Evolutionary conservation across 2,329 filamentous ascomycete species (phyloP).

Genomic region (Botrytis fabae): DNA sequence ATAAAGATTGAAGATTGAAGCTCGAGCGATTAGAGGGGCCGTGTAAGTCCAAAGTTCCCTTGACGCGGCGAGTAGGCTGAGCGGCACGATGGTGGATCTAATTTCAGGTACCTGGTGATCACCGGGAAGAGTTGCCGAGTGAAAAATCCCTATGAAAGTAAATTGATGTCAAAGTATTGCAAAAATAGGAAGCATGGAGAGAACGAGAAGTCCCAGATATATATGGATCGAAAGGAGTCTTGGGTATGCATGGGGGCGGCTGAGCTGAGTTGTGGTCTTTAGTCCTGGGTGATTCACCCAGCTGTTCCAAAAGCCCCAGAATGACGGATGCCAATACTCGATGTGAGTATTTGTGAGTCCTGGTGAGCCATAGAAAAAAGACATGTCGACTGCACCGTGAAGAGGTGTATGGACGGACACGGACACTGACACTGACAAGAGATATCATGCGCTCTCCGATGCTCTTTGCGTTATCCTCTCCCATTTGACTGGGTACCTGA

Average conservation of each 20-base stretch:
- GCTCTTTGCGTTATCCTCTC: background rate
- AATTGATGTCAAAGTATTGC: background rate
- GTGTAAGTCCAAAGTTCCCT: background rate
- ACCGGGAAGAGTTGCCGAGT: background rate
- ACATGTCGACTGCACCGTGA: background rate
- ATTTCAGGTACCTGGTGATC: background rate
- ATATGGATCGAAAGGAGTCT: background rate
- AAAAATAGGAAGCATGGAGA: background rate
- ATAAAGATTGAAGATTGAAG: background rate
- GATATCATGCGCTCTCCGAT: background rate
- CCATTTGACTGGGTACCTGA: background rate
- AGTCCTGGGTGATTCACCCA: conserved; percentile 6
- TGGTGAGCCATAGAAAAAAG: background rate
- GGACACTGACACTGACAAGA: background rate
- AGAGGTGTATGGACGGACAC: background rate
- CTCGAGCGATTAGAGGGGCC: conserved; percentile 9
- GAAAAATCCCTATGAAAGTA: background rate
- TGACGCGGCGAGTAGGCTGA: background rate
- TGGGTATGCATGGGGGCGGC: background rate
- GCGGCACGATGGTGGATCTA: conserved; percentile 6
- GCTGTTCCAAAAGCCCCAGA: background rate
- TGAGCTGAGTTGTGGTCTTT: background rate
- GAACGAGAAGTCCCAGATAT: background rate
- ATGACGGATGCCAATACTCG: conserved; percentile 14
- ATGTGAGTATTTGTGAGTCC: background rate